These are phyloP conservation scores for Limtongia smithiae DNA, from an alignment of 805 yeast genomes.

Conservation along the genomic window DNA sequence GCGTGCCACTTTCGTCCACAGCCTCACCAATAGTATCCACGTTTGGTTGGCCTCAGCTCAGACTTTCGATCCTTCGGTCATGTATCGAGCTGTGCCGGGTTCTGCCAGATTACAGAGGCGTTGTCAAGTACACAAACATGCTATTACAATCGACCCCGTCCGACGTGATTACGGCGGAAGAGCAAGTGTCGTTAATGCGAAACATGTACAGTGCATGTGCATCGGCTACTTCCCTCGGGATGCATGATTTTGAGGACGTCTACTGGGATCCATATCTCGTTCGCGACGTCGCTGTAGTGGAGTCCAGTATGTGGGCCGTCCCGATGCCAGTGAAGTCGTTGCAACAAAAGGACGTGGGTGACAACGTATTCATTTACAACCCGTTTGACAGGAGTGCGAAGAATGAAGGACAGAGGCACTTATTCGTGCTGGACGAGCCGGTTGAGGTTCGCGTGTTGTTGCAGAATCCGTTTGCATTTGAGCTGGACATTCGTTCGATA, in stretches of 20 bases:
- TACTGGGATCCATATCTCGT: constrained; percentile 77
- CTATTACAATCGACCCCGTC: constrained; percentile 18
- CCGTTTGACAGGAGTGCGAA: constrained; percentile 44
- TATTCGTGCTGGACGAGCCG: constrained; percentile 59
- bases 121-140: constrained; percentile 32
- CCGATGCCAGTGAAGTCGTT: constrained; percentile 5
- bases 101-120: constrained; percentile 45
- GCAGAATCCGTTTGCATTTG: constrained; percentile 80
- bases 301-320: constrained; percentile 25
- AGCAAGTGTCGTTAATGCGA: constrained; percentile 15
- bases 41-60: constrained; percentile 54
- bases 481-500: constrained; percentile 49
- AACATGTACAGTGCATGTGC: constrained; percentile 18
- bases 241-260: constrained; percentile 30
- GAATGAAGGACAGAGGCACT: constrained; percentile 31
- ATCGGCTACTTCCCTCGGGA: constrained; percentile 16
- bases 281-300: constrained; percentile 45
- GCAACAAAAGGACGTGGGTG: constrained; percentile 4
- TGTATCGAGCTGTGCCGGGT: constrained; percentile 54
- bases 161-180: constrained; percentile 17
- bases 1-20: constrained; percentile 41
- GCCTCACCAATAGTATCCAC: constrained; percentile 21
- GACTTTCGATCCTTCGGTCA: constrained; percentile 51
- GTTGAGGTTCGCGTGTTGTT: constrained; percentile 54
- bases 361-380: constrained; percentile 52